phyloP scores from a whole-genome alignment of 2,329 filamentous ascomycete species.

The Emericellopsis cladophorae region DNA sequence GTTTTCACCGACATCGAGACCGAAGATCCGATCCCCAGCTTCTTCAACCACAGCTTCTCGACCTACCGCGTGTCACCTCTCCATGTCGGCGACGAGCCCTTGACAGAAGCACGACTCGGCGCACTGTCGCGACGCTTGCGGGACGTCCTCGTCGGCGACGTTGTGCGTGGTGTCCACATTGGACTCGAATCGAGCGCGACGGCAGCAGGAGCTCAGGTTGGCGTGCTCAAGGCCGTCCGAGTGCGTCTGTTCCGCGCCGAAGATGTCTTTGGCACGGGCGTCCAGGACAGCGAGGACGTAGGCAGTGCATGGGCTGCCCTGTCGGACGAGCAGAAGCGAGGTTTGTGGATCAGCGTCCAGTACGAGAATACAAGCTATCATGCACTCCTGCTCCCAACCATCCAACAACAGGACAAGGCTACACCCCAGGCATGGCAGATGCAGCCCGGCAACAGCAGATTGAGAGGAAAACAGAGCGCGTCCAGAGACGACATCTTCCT shows the following conservation, averaged over 20 bases:
- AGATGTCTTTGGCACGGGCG: constrained; percentile 16
- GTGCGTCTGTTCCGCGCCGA: constrained; percentile 30
- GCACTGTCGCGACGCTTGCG: constrained; percentile 34
- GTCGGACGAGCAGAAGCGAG: constrained; percentile 13
- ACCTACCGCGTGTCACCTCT: constrained; percentile 43
- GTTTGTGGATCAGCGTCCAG: constrained; percentile 31
- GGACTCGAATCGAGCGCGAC: constrained; percentile 30
- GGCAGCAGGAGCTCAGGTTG: constrained; percentile 19
- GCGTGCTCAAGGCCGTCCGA: constrained; percentile 30
- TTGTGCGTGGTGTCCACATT: constrained; percentile 47
- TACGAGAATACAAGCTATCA: constrained; percentile 41
- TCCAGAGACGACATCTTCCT: constrained; percentile 22
- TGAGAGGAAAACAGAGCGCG: neutral
- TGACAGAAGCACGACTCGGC: constrained; percentile 25
- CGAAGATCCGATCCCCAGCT: constrained; percentile 7
- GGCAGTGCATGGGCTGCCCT: constrained; percentile 5
- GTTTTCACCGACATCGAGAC: no score
- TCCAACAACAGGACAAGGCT: constrained; percentile 1
- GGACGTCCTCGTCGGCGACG: constrained; percentile 43
- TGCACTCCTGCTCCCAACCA: constrained; percentile 34
- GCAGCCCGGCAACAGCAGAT: constrained; percentile 6
- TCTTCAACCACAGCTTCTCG: constrained; percentile 48
- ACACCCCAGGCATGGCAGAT: constrained; percentile 7
- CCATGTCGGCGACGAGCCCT: constrained; percentile 26
- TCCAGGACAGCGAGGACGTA: constrained; percentile 1